These are phyloP conservation scores for Colletotrichum musae DNA, from an alignment of 2,329 filamentous ascomycete species.

Conservation along the genomic window DNA sequence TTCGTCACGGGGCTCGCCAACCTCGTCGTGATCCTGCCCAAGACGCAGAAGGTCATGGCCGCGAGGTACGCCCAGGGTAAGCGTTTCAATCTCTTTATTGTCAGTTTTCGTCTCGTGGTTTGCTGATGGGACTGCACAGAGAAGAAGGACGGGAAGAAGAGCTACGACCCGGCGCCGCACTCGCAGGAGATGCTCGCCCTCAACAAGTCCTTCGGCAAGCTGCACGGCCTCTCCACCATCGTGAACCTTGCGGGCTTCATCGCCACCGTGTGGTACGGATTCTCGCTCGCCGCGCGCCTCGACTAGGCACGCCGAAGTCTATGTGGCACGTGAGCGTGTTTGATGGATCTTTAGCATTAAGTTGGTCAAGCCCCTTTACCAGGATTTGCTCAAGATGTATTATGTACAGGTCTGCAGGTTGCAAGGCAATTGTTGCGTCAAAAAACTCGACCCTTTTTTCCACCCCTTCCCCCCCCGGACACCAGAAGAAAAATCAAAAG, in stretches of 20 bases:
- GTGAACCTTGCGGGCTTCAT: slow-evolving; percentile 81
- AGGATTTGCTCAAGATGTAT: slow-evolving; percentile 18
- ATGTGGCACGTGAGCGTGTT: neutral
- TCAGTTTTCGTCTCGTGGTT: neutral
- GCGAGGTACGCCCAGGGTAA: slow-evolving; percentile 84
- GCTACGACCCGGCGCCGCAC: slow-evolving; percentile 83
- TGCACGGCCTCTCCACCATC: slow-evolving; percentile 87
- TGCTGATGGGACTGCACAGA: slow-evolving; percentile 62
- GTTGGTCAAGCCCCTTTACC: slow-evolving; percentile 16
- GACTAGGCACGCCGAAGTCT: slow-evolving; percentile 50
- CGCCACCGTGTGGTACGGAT: slow-evolving; percentile 82
- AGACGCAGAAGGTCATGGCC: slow-evolving; percentile 81
- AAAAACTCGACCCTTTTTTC: slow-evolving; percentile 9
- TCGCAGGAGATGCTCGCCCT: slow-evolving; percentile 86
- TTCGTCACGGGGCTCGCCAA: slow-evolving; percentile 82
- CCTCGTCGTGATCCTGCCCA: slow-evolving; percentile 78
- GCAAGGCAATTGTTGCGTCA: neutral
- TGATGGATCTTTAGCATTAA: slow-evolving; percentile 4
- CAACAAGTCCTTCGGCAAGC: slow-evolving; percentile 82
- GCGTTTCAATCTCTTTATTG: slow-evolving; percentile 41
- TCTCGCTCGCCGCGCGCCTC: slow-evolving; percentile 77
- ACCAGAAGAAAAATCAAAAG: slow-evolving; percentile 8
- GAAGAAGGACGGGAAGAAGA: slow-evolving; percentile 90
- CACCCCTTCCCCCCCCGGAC: neutral
- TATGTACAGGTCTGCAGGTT: slow-evolving; percentile 25